phyloP scores from a whole-genome alignment of 352 stramenopile species.

The Phytopythium aichiense region DNA sequence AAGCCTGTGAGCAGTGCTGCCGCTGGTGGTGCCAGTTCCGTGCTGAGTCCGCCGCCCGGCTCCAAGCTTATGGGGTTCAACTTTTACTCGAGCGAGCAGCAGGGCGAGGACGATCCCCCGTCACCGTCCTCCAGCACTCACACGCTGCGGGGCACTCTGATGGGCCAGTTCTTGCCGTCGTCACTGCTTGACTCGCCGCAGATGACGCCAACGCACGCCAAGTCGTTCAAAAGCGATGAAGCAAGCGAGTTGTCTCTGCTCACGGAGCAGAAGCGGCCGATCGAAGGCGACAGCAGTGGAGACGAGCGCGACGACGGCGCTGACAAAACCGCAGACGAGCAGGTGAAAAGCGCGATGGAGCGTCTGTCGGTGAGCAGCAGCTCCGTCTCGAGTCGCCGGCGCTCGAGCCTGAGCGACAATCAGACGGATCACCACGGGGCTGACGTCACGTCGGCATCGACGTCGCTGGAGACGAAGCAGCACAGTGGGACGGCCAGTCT shows the following conservation, averaged over 20 bases:
- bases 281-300: slow-evolving; percentile 12
- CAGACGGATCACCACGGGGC: slow-evolving; percentile 22
- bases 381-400: slow-evolving; percentile 2
- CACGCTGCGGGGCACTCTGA: slow-evolving; percentile 61
- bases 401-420: slow-evolving; percentile 8
- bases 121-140: slow-evolving; percentile 53
- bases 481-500: slow-evolving; percentile 23
- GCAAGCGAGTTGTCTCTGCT: slow-evolving; percentile 10
- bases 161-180: slow-evolving; percentile 78
- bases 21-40: slow-evolving; percentile 20
- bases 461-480: slow-evolving; percentile 25
- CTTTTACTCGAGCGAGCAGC: slow-evolving; percentile 47
- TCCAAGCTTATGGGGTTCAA: slow-evolving; percentile 40
- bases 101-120: slow-evolving; percentile 46
- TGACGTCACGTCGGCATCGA: slow-evolving; percentile 15
- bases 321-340: slow-evolving; percentile 19
- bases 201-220: slow-evolving; percentile 54
- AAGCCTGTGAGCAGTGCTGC: slow-evolving; percentile 18
- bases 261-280: slow-evolving; percentile 1
- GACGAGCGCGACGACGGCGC: slow-evolving; percentile 1
- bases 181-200: slow-evolving; percentile 78
- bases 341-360: slow-evolving; percentile 25
- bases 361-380: slow-evolving; percentile 22
- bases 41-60: neutral
- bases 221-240: slow-evolving; percentile 18